Evolutionary conservation across 2,329 filamentous ascomycete genomes (phyloP), one percentile per base, ranked within the genome.

Genomic region (Colletotrichum godetiae): DNA sequence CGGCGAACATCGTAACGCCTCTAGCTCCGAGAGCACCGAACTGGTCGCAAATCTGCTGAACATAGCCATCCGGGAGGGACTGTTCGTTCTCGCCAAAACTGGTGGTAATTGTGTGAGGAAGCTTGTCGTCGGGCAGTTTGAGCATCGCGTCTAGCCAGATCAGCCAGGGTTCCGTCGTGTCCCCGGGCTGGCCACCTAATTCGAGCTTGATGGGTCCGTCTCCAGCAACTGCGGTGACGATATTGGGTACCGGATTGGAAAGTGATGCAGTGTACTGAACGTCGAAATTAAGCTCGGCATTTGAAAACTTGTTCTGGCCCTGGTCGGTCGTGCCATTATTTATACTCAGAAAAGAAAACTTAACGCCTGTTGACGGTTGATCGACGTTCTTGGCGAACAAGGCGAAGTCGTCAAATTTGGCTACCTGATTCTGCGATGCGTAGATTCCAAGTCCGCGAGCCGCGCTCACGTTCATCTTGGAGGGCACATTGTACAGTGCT

Each of bases 81-180:
- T 92, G 91, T 78, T 94, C 92, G 59, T 91, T 86, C 76, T 93
- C 91, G 31, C 91, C 92, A 78, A 94, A 94, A 0, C 92, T 94
- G n/a, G 91, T 92, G 53, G 87, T 88, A 55, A 94, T 85, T 22
- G 93, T 89, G 4, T 89, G 86, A 0, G 93, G 92, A 0, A 94
- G 83, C 22, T 88, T 79, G 3, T 84, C 79, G 72, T 90, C 86
- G 1, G 85, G 80, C 24, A 92, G 85, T 24, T 83, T 79, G 3
- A 93, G 82, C 11, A 94, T 84, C 78, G 91, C 89, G 69, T 88
- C 86, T 6, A 92, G 86, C 80, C 92, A 91, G 19, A 88, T 88
- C 3, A 94, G 84, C 79, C 91, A 94, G 0, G 92, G 91, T 82
- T 94, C 92, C 76, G 93, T 92, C 11, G 83, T 35, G 31, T 73